Percentiles rank a stretch among this genome's conserved stretches.
phyloP scores from a whole-genome alignment of 2,329 filamentous ascomycete species.

The Aspergillus costaricaensis region DNA sequence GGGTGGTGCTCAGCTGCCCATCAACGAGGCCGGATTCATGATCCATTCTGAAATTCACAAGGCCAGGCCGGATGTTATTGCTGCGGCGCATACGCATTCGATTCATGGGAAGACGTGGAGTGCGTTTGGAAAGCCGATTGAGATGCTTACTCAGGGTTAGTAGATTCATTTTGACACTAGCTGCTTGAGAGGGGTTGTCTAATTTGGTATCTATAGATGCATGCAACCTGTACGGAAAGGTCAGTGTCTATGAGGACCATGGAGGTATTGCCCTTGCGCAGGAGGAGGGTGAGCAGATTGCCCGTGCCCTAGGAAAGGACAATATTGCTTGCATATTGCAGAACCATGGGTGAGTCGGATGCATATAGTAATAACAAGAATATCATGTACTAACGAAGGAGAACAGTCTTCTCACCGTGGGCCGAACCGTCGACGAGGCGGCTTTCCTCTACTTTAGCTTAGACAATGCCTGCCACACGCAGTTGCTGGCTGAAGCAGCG shows the following conservation, averaged over 20 bases:
- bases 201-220: slow-evolving; percentile 28
- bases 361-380: too few species aligned
- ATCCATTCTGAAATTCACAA: slow-evolving; percentile 63
- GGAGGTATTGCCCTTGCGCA: slow-evolving; percentile 44
- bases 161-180: background rate
- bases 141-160: slow-evolving; percentile 62
- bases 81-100: slow-evolving; percentile 61
- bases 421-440: slow-evolving; percentile 44
- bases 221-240: slow-evolving; percentile 42
- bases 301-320: slow-evolving; percentile 40
- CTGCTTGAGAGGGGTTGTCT: background rate
- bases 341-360: slow-evolving; percentile 40
- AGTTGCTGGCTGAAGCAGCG: slow-evolving; percentile 45
- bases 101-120: slow-evolving; percentile 65
- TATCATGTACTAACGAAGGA: slow-evolving; percentile 7
- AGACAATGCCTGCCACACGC: slow-evolving; percentile 46
- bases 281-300: slow-evolving; percentile 44
- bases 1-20: slow-evolving; percentile 42
- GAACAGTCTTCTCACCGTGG: slow-evolving; percentile 42
- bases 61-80: slow-evolving; percentile 60
- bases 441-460: slow-evolving; percentile 43
- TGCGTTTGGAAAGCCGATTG: slow-evolving; percentile 59
- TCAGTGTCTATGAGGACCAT: slow-evolving; percentile 43
- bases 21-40: slow-evolving; percentile 56
- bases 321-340: slow-evolving; percentile 46